Evolutionary conservation across 2,329 filamentous ascomycete genomes (phyloP).

Genomic region (Fusarium sororula): DNA sequence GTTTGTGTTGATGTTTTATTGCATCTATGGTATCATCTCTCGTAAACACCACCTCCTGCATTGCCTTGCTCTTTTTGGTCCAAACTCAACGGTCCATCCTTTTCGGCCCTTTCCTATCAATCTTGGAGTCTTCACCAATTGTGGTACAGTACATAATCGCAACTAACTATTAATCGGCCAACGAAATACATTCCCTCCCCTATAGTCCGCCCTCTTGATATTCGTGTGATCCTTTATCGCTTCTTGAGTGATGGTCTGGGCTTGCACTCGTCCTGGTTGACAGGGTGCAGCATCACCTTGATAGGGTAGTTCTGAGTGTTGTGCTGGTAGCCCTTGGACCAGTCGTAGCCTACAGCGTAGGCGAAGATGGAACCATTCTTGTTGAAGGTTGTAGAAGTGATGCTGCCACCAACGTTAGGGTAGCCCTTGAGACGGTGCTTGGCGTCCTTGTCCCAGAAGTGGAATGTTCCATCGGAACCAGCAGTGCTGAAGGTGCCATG

Average conservation of each 20-base stretch:
- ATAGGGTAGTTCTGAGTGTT: constrained; percentile 80
- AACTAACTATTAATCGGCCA: constrained; percentile 28
- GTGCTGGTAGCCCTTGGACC: constrained; percentile 92
- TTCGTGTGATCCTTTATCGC: constrained; percentile 52
- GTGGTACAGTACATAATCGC: constrained; percentile 26
- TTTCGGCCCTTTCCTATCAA: constrained; percentile 13
- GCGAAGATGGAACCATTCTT: constrained; percentile 84
- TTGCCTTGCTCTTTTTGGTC: constrained; percentile 1
- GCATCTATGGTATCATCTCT: constrained; percentile 44
- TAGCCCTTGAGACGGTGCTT: constrained; percentile 93
- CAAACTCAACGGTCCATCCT: constrained; percentile 16
- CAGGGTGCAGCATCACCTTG: constrained; percentile 87
- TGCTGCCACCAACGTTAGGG: constrained; percentile 83
- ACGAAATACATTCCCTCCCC: neutral
- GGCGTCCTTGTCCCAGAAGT: constrained; percentile 94
- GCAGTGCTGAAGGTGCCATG: constrained; percentile 99
- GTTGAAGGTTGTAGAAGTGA: constrained; percentile 93
- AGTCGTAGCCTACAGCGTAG: constrained; percentile 94
- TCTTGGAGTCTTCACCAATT: constrained; percentile 15
- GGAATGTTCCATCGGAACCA: constrained; percentile 94
- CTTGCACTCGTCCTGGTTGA: constrained; percentile 70
- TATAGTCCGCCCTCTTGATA: neutral
- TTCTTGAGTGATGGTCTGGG: constrained; percentile 68
- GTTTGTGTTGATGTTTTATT: constrained; percentile 31
- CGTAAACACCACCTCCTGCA: constrained; percentile 37